Evolutionary conservation across 805 yeast genomes (phyloP), one percentile per base, ranked within the genome.

Genomic region (Zygosaccharomyces rouxii): DNA sequence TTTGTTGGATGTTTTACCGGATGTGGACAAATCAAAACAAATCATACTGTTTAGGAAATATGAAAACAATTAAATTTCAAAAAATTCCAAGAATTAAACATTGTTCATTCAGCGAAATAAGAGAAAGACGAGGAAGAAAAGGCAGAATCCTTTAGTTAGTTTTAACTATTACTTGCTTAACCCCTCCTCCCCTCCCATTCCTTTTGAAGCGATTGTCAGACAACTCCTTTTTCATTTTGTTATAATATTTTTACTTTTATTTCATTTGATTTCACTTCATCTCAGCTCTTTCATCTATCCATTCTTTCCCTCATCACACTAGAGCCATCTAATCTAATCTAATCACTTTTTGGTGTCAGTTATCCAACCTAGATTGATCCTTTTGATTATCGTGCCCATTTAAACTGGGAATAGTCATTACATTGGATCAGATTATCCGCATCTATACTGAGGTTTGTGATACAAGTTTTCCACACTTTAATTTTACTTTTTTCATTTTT

Each of bases 1-100:
- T 21, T n/a, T 45, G 19, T 38, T 42, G 23, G 26, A 42, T 16
- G 22, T 35, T 42, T 42, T 42, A 26, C 46, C 33, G 6, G 28
- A 42, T 23, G 14, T 9, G 33, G 39, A 11, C 31, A 21, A 10
- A 21, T 23, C 39, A 42, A 31, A 42, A 42, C 35, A 42, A 31
- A 31, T 21, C 22, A 33, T 18, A 33, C 30, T 6, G 19, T 33
- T 31, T 22, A 33, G 46, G 39, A 42, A 42, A 42, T 22, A 25
- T 33, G 33, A 42, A 42, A 42, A 42, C 31, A 42, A 42, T 33
- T n/a, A 31, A 33, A 26, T 23, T 33, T 19, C 23, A 21, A 41
- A 41, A 28, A 14, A 14, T 33, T 33, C 37, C n/a, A 42, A 42
- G 16, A 42, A 31, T 28, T 28, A 42, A 35, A 35, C 16, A 21